Conservation (phyloP, 495 filamentous ascomycete species). For the Xylaria curta region DNA sequence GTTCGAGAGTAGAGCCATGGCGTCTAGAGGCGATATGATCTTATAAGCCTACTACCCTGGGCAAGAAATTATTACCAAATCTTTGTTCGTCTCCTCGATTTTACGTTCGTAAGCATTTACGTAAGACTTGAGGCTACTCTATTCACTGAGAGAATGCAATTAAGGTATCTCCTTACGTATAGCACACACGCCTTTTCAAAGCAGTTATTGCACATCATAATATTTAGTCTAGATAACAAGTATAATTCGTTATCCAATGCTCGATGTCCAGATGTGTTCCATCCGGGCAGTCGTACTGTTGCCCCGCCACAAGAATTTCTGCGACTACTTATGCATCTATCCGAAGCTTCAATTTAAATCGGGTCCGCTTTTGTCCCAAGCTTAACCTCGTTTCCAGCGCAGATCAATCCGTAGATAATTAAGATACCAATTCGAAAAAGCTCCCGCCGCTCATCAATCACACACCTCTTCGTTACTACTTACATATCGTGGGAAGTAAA, state of each 20-base stretch:
- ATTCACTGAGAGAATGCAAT: too few species aligned
- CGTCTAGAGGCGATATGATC: slow-evolving; percentile 20
- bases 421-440: neutral
- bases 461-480: neutral
- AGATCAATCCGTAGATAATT: neutral
- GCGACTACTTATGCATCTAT: neutral
- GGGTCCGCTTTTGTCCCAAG: neutral
- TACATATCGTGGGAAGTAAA: neutral
- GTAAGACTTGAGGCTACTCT: too few species aligned
- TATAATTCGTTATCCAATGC: neutral
- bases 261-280: neutral
- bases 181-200: too few species aligned
- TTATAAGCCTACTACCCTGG: slow-evolving; percentile 3
- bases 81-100: neutral
- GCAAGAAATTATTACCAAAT: slow-evolving; percentile 15
- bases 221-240: neutral
- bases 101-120: neutral
- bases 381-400: neutral
- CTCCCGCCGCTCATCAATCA: slow-evolving; percentile 12
- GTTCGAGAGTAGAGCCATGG: slow-evolving; percentile 42
- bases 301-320: neutral
- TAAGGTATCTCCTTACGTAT: too few species aligned
- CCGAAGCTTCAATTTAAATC: neutral
- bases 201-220: neutral
- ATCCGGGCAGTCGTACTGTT: neutral